Percentiles rank a stretch among this genome's conserved stretches.
Evolutionary conservation across 371 early-diverging fungal species (phyloP).

Genomic region (Parasitella parasitica): DNA sequence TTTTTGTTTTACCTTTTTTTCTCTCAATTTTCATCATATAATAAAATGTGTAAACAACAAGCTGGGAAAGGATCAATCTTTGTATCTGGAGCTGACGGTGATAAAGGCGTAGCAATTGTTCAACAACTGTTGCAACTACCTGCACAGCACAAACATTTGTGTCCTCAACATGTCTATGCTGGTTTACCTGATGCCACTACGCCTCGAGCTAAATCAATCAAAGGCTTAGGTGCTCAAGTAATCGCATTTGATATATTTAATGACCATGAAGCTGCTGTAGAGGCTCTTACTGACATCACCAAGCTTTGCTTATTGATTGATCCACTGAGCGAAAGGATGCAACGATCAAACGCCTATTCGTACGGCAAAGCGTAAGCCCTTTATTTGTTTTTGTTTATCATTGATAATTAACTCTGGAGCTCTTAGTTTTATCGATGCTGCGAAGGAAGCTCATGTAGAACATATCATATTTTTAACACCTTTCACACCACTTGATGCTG

Average conservation of each 20-base stretch:
- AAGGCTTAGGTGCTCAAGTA: constrained; percentile 36
- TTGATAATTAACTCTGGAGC: background rate
- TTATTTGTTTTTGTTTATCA: background rate
- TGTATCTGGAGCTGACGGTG: constrained; percentile 50
- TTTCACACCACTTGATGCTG: constrained; percentile 40
- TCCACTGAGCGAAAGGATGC: constrained; percentile 48
- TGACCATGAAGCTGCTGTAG: constrained; percentile 32
- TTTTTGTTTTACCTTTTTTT: constrained; percentile 1
- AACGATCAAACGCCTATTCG: constrained; percentile 37
- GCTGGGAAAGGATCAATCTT: constrained; percentile 48
- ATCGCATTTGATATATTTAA: constrained; percentile 43
- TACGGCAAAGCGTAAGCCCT: constrained; percentile 48
- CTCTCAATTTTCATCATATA: background rate
- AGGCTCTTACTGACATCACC: constrained; percentile 39
- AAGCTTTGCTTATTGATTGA: constrained; percentile 48
- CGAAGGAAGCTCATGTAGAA: constrained; percentile 42
- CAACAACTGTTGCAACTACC: constrained; percentile 43
- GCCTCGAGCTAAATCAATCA: constrained; percentile 28
- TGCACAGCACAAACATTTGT: constrained; percentile 35
- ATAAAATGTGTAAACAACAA: background rate
- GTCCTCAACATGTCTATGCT: constrained; percentile 38
- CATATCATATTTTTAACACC: constrained; percentile 51
- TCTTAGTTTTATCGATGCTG: constrained; percentile 47
- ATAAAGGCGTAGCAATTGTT: constrained; percentile 47
- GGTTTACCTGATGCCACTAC: constrained; percentile 45